These are phyloP conservation scores for Fusarium sp. DNA, from an alignment of 2,329 filamentous ascomycete species.

Conservation along the genomic window DNA sequence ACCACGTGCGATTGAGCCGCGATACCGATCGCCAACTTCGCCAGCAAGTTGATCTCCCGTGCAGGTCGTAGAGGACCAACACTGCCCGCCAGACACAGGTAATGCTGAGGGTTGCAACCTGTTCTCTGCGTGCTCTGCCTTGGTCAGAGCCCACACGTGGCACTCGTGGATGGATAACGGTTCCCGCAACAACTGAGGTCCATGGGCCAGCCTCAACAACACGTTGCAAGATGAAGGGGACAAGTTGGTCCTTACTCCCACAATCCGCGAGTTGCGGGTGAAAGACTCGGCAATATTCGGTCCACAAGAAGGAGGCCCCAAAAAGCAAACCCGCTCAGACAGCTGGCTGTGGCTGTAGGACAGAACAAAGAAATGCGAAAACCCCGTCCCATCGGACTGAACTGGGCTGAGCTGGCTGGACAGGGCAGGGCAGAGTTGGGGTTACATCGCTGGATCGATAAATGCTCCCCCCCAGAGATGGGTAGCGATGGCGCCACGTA, in stretches of 20 bases:
- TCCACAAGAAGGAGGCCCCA: background rate
- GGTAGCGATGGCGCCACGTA: conserved; percentile 22
- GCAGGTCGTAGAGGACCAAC: background rate
- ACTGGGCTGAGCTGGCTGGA: background rate
- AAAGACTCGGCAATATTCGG: conserved; percentile 30
- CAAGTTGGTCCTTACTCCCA: conserved; percentile 26
- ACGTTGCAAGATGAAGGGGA: conserved; percentile 23
- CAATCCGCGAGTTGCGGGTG: background rate
- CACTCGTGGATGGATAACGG: conserved; percentile 12
- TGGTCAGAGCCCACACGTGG: conserved; percentile 8
- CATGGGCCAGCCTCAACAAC: conserved; percentile 28
- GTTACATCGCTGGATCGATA: conserved; percentile 36
- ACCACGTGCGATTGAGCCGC: conserved; percentile 26
- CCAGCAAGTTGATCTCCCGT: background rate
- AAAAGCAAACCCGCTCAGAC: conserved; percentile 1
- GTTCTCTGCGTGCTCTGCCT: background rate
- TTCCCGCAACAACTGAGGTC: conserved; percentile 13
- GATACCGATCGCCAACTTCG: background rate
- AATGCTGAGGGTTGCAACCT: conserved; percentile 4
- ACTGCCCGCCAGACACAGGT: background rate
- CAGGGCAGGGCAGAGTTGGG: conserved; percentile 8
- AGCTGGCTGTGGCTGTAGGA: background rate
- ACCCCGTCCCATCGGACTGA: background rate
- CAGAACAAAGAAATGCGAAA: background rate
- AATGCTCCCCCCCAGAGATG: conserved; percentile 7